phyloP scores from a whole-genome alignment of 371 early-diverging fungal genomes.

The Entomophthora muscae region DNA sequence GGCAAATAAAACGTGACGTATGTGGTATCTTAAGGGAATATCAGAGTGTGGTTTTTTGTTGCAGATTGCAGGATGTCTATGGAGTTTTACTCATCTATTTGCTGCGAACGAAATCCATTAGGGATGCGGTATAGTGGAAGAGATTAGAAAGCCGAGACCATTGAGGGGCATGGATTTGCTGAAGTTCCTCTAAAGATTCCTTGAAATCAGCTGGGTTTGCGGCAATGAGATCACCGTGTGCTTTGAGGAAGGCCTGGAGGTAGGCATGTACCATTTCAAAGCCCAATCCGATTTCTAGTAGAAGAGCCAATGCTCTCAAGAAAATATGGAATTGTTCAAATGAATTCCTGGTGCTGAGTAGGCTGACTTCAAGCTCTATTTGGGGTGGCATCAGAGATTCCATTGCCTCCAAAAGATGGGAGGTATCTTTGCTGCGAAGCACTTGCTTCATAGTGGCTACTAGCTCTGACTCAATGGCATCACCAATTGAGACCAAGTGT shows the following conservation, averaged over 20 bases:
- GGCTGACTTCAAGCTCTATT: constrained; percentile 69
- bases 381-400: constrained; percentile 60
- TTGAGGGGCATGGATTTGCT: not conserved
- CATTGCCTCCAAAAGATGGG: constrained; percentile 30
- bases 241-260: constrained; percentile 48
- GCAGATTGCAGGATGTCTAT: no score
- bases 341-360: constrained; percentile 41
- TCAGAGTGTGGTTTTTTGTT: no score
- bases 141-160: constrained; percentile 13
- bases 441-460: constrained; percentile 7
- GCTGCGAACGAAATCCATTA: not conserved
- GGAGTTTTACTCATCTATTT: no score
- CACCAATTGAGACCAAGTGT: constrained; percentile 34
- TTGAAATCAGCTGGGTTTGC: constrained; percentile 29
- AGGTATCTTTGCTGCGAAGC: constrained; percentile 22
- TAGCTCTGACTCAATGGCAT: constrained; percentile 20
- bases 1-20: no score
- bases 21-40: no score
- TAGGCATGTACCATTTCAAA: constrained; percentile 79
- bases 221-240: constrained; percentile 58
- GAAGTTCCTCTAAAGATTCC: constrained; percentile 8
- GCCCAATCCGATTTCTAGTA: constrained; percentile 40
- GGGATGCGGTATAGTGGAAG: constrained; percentile 6
- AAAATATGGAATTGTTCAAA: constrained; percentile 33
- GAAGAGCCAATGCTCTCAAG: constrained; percentile 36